phyloP scores from a whole-genome alignment of 352 stramenopile genomes.

The Phytopythium litorale region DNA sequence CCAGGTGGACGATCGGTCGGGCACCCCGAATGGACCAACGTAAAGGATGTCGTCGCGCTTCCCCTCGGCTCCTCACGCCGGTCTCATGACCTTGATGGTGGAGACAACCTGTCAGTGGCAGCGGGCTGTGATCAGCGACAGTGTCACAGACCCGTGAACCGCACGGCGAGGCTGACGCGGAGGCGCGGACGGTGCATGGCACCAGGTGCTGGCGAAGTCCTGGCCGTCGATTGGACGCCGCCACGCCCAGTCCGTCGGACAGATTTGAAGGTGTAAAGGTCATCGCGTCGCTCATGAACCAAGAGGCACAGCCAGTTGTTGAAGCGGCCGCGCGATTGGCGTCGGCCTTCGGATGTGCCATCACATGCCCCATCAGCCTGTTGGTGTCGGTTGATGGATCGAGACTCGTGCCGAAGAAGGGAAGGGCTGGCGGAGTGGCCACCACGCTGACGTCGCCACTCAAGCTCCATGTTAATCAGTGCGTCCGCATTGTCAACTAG shows the following conservation, averaged over 20 bases:
- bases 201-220: neutral
- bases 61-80: neutral
- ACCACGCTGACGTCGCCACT: no score
- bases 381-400: neutral
- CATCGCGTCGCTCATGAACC: neutral
- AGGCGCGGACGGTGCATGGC: no score
- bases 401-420: no score
- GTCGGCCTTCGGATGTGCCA: neutral
- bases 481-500: no score
- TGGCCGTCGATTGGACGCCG: neutral
- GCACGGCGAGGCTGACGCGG: neutral
- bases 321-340: neutral
- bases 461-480: no score
- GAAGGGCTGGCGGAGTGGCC: no score
- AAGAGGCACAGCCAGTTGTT: neutral
- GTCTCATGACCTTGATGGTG: no score
- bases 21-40: conserved; percentile 2
- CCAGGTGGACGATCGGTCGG: conserved; percentile 5
- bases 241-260: neutral
- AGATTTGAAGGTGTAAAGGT: neutral
- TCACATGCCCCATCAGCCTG: neutral
- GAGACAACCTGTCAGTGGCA: neutral
- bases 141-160: no score
- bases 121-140: no score
- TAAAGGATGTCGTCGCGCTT: conserved; percentile 2